Evolutionary conservation across 495 filamentous ascomycete species (phyloP).

Genomic region (Aspergillus mulundensis): DNA sequence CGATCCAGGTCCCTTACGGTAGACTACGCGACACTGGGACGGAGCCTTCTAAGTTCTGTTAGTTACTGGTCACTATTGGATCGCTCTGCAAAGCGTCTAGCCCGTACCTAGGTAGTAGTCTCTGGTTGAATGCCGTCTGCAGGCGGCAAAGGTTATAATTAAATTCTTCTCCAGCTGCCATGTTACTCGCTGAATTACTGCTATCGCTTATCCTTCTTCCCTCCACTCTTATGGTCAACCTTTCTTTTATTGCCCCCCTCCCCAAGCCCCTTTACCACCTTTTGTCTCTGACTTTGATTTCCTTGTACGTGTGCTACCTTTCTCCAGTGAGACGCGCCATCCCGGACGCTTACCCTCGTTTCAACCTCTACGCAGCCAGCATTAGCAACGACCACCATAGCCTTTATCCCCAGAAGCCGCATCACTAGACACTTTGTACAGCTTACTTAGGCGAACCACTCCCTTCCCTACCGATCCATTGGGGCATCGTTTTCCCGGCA

Average conservation of each 20-base stretch:
- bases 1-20: not conserved
- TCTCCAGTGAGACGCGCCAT: slow-evolving; percentile 3
- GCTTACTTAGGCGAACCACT: not conserved
- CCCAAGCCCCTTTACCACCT: slow-evolving; percentile 10
- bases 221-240: slow-evolving; percentile 14
- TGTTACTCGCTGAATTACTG: slow-evolving; percentile 17
- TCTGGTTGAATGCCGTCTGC: slow-evolving; percentile 11
- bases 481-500: not conserved
- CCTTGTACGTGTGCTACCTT: not conserved
- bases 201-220: slow-evolving; percentile 20
- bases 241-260: slow-evolving; percentile 4
- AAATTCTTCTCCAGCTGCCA: slow-evolving; percentile 16
- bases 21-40: not conserved
- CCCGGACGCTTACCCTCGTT: slow-evolving; percentile 2
- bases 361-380: not conserved
- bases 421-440: not conserved
- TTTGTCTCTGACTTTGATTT: not conserved
- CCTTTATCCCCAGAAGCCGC: not conserved
- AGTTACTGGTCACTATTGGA: slow-evolving; percentile 10
- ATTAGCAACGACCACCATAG: not conserved
- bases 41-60: slow-evolving; percentile 4
- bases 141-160: slow-evolving; percentile 19
- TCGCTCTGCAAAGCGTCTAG: slow-evolving; percentile 9
- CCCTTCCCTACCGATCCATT: not conserved
- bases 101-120: slow-evolving; percentile 7